Evolutionary conservation across 305 asterid species (phyloP), one percentile per base, ranked within the genome.

Genomic region (Salvia sclarea): DNA sequence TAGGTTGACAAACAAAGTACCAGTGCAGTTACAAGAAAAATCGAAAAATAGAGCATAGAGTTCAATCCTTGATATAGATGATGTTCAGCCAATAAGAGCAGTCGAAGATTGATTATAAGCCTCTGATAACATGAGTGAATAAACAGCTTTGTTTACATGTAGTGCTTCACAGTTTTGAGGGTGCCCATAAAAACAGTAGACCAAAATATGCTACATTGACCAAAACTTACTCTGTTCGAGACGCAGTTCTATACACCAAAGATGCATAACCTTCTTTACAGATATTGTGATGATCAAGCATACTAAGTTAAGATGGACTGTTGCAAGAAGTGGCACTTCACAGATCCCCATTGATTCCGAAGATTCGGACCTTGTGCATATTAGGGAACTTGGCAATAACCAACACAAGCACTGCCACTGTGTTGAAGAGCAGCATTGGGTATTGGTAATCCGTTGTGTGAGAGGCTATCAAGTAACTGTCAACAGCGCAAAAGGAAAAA

Each of bases 311-410:
- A 53, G 61, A 65, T 33, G 55, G 40, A 69, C 60, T 28, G 64
- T 62, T 43, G 37, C 53, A 75, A 38, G 47, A 43, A 52, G 55
- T 50, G 35, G 67, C 64, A 49, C 31, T 64, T 88, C 84, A 93
- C 83, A 72, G 83, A 49, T 90, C 97, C 40, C 90, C 92, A 14
- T 92, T 92, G 20, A 93, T 93, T 57, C 98, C 98, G 12, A 93
- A 90, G 79, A 93, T 93, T 61, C 98, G 88, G 49, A 93, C 98
- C 82, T 90, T 93, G 86, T 93, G 98, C 98, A 93, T 93, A 70
- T 88, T 87, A 2, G 98, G 98, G 78, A 93, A 93, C 85, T 93
- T 93, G 10, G 98, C 98, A 17, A 93, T 64, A 44, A 88, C 97
- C 55, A 93, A 79, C 65, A 93, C 89, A 14, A 86, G 76, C 67